phyloP scores from a whole-genome alignment of 768 basidiomycete species.

The Pleurotus salmoneostramineus region DNA sequence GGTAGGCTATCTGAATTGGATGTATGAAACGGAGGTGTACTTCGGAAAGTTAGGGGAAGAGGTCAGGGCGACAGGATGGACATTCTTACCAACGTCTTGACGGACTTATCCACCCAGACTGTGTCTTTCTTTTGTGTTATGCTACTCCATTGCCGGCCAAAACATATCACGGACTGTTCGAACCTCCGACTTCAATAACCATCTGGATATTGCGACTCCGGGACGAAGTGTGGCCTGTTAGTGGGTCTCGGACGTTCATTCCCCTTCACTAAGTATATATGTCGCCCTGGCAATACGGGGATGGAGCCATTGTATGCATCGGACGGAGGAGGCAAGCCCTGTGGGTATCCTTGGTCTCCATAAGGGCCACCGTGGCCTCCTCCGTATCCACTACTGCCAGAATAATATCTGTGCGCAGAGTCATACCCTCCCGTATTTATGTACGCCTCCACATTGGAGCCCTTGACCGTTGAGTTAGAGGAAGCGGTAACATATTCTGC shows the following conservation, averaged over 20 bases:
- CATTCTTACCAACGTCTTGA: slow-evolving; percentile 5
- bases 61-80: slow-evolving; percentile 11
- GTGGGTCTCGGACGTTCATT: not conserved
- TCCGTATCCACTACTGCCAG: too few species aligned
- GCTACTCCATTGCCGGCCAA: too few species aligned
- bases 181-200: not conserved
- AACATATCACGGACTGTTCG: too few species aligned
- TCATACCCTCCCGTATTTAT: too few species aligned
- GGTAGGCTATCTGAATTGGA: slow-evolving; percentile 58
- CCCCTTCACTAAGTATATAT: not conserved
- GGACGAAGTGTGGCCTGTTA: not conserved
- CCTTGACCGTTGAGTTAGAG: too few species aligned
- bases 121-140: too few species aligned
- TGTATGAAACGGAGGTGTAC: slow-evolving; percentile 60
- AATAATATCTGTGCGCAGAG: too few species aligned
- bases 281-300: not conserved
- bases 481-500: too few species aligned
- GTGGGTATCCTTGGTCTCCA: not conserved
- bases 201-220: not conserved
- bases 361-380: too few species aligned
- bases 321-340: not conserved
- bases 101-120: not conserved
- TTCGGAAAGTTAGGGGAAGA: slow-evolving; percentile 23
- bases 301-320: not conserved
- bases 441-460: too few species aligned